Conservation (phyloP, 768 basidiomycete species). For the Boletellus ananiceps region DNA sequence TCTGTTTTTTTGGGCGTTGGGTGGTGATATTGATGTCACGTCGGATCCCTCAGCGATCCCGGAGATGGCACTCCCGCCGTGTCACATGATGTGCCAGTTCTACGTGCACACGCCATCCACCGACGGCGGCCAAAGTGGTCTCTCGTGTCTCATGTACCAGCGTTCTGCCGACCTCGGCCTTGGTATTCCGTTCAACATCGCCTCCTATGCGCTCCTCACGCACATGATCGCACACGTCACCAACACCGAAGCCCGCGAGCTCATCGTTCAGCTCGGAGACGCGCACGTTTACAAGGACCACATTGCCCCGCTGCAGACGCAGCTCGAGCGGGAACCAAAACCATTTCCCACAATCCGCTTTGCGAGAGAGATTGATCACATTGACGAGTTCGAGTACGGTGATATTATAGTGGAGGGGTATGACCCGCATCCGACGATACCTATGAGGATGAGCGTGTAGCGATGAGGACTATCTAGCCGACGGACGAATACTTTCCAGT, state of each 20-base stretch:
- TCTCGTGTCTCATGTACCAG: constrained; percentile 96
- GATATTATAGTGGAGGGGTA: constrained; percentile 89
- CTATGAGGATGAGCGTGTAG: constrained; percentile 96
- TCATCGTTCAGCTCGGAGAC: constrained; percentile 94
- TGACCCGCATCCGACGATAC: constrained; percentile 73
- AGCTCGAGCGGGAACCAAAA: constrained; percentile 73
- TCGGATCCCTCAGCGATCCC: constrained; percentile 61
- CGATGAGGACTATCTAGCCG: not conserved
- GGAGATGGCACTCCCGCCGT: constrained; percentile 95
- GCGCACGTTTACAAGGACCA: constrained; percentile 96
- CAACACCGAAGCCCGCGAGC: constrained; percentile 78
- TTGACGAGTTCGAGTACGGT: constrained; percentile 76
- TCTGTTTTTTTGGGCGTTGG: too few species aligned
- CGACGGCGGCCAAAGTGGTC: constrained; percentile 51
- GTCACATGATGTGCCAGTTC: constrained; percentile 99
- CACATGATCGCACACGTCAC: constrained; percentile 98
- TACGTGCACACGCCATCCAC: constrained; percentile 83
- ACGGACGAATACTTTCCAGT: too few species aligned
- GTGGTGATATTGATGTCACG: too few species aligned
- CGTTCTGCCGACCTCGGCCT: constrained; percentile 96
- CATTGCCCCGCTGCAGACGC: constrained; percentile 77
- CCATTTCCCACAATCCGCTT: constrained; percentile 80
- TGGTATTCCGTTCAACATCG: constrained; percentile 98
- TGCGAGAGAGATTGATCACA: constrained; percentile 59
- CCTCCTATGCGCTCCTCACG: constrained; percentile 94